phyloP scores from a whole-genome alignment of 148 eudicot species.

The Mesembryanthemum crystallinum region DNA sequence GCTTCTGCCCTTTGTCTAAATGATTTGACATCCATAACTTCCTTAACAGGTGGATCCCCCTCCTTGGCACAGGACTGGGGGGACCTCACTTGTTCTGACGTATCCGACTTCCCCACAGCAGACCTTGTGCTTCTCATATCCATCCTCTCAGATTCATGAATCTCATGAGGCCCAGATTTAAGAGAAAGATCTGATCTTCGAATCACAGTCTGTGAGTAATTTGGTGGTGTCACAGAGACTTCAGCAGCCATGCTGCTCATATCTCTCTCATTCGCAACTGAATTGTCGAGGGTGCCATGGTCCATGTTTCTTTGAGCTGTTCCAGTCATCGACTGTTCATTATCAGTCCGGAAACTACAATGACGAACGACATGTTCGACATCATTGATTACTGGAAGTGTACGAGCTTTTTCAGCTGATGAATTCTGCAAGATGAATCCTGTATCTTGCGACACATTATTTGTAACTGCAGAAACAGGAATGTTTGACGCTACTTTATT shows the following conservation, averaged over 20 bases:
- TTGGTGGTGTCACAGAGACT: conserved; percentile 31
- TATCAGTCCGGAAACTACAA: conserved; percentile 48
- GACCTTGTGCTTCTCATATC: conserved; percentile 30
- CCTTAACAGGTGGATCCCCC: conserved; percentile 54
- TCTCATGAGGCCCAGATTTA: conserved; percentile 30
- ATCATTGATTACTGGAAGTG: conserved; percentile 39
- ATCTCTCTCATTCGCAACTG: conserved; percentile 43
- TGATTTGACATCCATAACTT: conserved; percentile 85
- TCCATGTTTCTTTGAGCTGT: conserved; percentile 51
- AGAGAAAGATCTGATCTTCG: conserved; percentile 34
- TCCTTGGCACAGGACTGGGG: conserved; percentile 34
- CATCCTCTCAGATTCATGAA: conserved; percentile 17
- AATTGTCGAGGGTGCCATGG: conserved; percentile 41
- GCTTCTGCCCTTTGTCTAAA: conserved; percentile 95
- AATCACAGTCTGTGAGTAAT: conserved; percentile 31
- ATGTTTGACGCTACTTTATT: conserved; percentile 31
- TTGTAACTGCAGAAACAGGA: conserved; percentile 34
- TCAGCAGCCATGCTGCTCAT: conserved; percentile 35
- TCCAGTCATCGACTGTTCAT: conserved; percentile 45
- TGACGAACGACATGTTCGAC: conserved; percentile 59
- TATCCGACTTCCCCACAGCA: conserved; percentile 33
- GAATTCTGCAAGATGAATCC: conserved; percentile 36
- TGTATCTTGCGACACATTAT: conserved; percentile 30
- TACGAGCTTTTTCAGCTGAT: conserved; percentile 36
- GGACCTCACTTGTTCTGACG: conserved; percentile 39